Base-by-base conservation (phyloP, 768 basidiomycete genomes). In the Collybiopsis luxurians region DNA sequence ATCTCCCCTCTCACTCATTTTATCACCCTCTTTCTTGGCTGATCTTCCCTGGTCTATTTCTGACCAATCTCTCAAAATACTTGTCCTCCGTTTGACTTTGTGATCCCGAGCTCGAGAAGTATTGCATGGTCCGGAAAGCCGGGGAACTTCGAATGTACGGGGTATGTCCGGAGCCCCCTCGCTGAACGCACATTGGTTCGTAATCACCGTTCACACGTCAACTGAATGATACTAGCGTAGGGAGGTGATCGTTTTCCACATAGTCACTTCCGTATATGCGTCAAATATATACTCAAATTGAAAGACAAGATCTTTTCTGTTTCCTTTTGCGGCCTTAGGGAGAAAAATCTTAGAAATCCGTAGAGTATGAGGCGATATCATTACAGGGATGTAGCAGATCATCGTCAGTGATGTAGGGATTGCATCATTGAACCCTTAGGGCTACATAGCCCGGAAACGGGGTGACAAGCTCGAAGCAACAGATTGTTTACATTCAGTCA, bases 171-270 rank as follows among this genome's bases (percentile, higher is more conserved):
- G 31, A 34, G 13, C 46, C 12, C 17, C 28, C n/a, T 48, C 46
- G 13, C 19, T 27, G 28, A 28, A 12, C 46, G 50, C 50, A 51
- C 50, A 36, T 21, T 23, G 21, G 30, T 19, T 34, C 24, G 50
- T 36, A 51, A 51, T 39, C 50, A 36, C 50, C 50, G 50, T 51
- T 51, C 50, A 51, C 50, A 51, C 36, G 50, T 51, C 50, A 51
- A 51, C 36, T 4, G 19, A 11, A 31, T 31, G 13, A 42, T 11
- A 36, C 30, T 19, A 30, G 11, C 30, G 21, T 30, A 49, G 28
- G 34, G 13, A 49, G 34, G 7, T 12, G 17, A 49, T 49, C 34
- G 36, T 9, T 7, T 38, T 38, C 9, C 36, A 17, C 17, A 38
- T 38, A 38, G 9, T 38, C 17, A 38, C 36, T n/a, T n/a, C n/a